phyloP scores from a whole-genome alignment of 2,329 filamentous ascomycete species.

The Fusarium duplospermum region DNA sequence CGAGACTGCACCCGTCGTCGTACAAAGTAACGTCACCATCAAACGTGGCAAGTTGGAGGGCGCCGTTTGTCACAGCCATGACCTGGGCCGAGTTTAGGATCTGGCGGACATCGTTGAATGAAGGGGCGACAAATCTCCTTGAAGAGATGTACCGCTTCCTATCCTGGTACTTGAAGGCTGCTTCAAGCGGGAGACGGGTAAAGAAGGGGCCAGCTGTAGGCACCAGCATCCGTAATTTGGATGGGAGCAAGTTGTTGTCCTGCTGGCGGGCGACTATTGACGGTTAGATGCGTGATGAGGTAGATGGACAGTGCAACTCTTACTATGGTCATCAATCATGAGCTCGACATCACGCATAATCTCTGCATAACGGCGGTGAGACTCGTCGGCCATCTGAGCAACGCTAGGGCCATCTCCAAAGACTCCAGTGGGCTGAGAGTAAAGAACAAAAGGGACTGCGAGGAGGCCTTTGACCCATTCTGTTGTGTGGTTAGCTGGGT shows the following conservation, averaged over 20 bases:
- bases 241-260: conserved; percentile 73
- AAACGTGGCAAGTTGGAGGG: conserved; percentile 89
- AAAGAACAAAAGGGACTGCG: conserved; percentile 94
- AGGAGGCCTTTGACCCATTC: conserved; percentile 98
- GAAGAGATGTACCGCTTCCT: conserved; percentile 86
- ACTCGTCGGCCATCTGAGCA: conserved; percentile 79
- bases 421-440: conserved; percentile 91
- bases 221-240: conserved; percentile 92
- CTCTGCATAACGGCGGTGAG: conserved; percentile 90
- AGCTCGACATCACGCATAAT: conserved; percentile 94
- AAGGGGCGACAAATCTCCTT: conserved; percentile 91
- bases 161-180: conserved; percentile 93
- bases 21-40: conserved; percentile 98
- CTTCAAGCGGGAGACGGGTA: conserved; percentile 85
- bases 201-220: conserved; percentile 95
- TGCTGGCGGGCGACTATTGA: conserved; percentile 77
- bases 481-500: conserved; percentile 45
- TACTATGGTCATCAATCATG: conserved; percentile 93
- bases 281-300: background rate
- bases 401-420: conserved; percentile 78
- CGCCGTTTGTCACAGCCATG: conserved; percentile 85
- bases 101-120: conserved; percentile 95
- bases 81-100: conserved; percentile 95
- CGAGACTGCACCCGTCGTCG: conserved; percentile 85
- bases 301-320: conserved; percentile 27